Conservation (phyloP, 2,329 filamentous ascomycete species). For the Paraconiothyrium sp. region DNA sequence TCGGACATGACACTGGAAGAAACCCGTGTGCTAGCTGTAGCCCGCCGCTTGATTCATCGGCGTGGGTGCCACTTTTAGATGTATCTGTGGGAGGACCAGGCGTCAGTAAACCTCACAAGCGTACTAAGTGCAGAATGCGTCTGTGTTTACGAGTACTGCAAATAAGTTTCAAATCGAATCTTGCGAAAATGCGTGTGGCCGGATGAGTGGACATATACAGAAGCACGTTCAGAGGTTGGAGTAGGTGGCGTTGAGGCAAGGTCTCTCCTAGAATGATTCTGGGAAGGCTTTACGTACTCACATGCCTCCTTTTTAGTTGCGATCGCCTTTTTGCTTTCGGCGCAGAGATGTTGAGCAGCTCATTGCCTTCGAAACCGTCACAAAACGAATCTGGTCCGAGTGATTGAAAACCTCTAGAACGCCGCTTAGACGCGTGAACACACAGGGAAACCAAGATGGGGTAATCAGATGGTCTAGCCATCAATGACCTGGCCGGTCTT, state of each 20-base stretch:
- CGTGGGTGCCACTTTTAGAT: background rate
- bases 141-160: too few relatives aligned
- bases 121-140: background rate
- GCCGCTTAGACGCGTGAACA: background rate
- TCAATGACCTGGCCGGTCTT: background rate
- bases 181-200: background rate
- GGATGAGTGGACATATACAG: background rate
- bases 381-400: background rate
- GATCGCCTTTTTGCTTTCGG: slow-evolving; percentile 2
- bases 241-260: too few relatives aligned
- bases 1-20: background rate
- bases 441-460: background rate
- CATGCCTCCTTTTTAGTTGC: background rate
- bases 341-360: background rate
- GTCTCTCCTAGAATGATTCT: background rate
- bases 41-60: background rate
- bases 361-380: slow-evolving; percentile 18
- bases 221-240: background rate
- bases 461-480: background rate
- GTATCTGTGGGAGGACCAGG: background rate
- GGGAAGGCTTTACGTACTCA: background rate
- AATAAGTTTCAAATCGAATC: too few relatives aligned
- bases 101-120: background rate
- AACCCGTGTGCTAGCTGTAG: background rate
- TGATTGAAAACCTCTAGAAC: background rate